Percentiles rank a stretch among this genome's conserved stretches.
Evolutionary conservation across 169 alveolate genomes (phyloP).

Genomic region (Theileria sp.): DNA sequence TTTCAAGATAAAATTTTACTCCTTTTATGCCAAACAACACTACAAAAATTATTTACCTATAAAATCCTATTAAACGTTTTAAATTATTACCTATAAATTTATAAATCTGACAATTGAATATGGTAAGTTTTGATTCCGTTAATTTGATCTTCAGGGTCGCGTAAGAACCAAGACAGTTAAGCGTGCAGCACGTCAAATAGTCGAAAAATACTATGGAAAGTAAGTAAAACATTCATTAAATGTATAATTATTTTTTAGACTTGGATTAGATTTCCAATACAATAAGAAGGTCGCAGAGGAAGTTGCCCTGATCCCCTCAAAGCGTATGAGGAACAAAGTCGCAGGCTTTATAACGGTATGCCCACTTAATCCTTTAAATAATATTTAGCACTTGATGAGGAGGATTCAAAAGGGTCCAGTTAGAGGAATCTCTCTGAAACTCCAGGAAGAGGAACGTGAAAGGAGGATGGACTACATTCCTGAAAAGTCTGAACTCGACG

Average conservation of each 20-base stretch:
- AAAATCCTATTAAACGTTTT: neutral
- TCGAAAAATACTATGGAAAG: slow-evolving; percentile 96
- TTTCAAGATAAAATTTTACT: neutral
- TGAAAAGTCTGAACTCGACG: slow-evolving; percentile 90
- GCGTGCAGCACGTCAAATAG: slow-evolving; percentile 98
- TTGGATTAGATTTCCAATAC: slow-evolving; percentile 97
- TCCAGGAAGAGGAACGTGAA: slow-evolving; percentile 99
- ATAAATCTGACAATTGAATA: neutral
- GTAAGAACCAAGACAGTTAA: slow-evolving; percentile 99
- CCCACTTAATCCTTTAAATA: slow-evolving; percentile 77
- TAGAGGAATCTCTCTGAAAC: slow-evolving; percentile 98
- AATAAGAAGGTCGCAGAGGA: slow-evolving; percentile 99
- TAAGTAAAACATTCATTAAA: slow-evolving; percentile 30
- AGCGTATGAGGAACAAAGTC: slow-evolving; percentile 95
- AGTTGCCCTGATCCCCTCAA: slow-evolving; percentile 97
- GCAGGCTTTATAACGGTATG: slow-evolving; percentile 94
- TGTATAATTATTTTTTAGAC: slow-evolving; percentile 44
- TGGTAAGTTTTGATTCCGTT: slow-evolving; percentile 3
- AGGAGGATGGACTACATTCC: slow-evolving; percentile 97
- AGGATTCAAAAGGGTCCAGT: slow-evolving; percentile 99
- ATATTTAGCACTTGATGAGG: slow-evolving; percentile 85
- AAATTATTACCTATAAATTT: neutral
- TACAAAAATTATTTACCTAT: neutral
- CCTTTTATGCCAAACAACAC: neutral
- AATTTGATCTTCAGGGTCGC: slow-evolving; percentile 90